Evolutionary conservation across 2,329 filamentous ascomycete genomes (phyloP).

Genomic region (Zopfia rhizophila): DNA sequence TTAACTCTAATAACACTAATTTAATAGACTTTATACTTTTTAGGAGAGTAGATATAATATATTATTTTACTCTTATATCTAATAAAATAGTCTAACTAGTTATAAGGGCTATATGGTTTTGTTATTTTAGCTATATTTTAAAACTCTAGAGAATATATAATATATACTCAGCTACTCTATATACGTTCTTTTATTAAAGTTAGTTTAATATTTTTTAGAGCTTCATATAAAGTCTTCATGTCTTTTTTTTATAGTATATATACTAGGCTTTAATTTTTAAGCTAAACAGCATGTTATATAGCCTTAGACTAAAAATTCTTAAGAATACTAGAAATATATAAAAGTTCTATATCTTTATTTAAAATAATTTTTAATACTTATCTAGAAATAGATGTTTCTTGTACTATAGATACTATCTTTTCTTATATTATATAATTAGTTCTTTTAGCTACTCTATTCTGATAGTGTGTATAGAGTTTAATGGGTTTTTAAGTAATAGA

Average conservation of each 20-base stretch:
- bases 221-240: conserved; percentile 1
- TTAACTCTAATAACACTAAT: background rate
- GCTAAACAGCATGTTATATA: conserved; percentile 3
- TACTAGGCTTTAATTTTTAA: conserved; percentile 2
- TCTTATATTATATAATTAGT: conserved; percentile 2
- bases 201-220: background rate
- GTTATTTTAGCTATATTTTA: background rate
- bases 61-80: background rate
- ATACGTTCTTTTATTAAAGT: conserved; percentile 2
- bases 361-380: conserved; percentile 1
- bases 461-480: background rate
- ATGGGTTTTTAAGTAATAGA: background rate
- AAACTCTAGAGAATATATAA: background rate
- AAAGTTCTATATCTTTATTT: background rate
- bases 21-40: conserved; percentile 3
- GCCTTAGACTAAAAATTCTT: conserved; percentile 2
- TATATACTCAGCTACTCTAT: conserved; percentile 4
- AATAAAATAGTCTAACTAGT: conserved; percentile 4
- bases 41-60: conserved; percentile 3
- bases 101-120: background rate
- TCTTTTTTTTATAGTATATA: conserved; percentile 1
- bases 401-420: background rate
- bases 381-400: conserved; percentile 2
- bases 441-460: background rate
- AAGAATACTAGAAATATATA: background rate